These are phyloP conservation scores for Calvatia gigantea DNA, from an alignment of 768 basidiomycete genomes.

Conservation along the genomic window DNA sequence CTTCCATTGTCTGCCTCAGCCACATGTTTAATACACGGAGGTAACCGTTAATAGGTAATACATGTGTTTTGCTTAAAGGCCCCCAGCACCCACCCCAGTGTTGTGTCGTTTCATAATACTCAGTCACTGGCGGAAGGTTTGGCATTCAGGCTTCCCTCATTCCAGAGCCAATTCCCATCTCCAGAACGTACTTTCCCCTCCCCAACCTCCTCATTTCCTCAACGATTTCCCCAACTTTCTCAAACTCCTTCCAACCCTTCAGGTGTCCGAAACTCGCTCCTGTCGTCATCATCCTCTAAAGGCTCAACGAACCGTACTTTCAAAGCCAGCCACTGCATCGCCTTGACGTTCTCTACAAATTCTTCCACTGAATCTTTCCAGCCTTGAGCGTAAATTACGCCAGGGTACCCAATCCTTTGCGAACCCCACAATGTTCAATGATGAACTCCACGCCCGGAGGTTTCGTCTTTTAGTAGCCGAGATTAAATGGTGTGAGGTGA, in stretches of 20 bases:
- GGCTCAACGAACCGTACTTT: constrained; percentile 58
- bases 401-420: constrained; percentile 76
- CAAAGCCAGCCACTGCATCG: constrained; percentile 78
- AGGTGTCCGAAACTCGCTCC: neutral
- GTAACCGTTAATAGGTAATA: no score
- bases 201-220: constrained; percentile 62
- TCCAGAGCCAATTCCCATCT: constrained; percentile 57
- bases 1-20: neutral
- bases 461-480: constrained; percentile 61
- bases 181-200: constrained; percentile 50
- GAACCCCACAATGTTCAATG: constrained; percentile 57
- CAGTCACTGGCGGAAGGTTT: neutral
- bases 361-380: constrained; percentile 48
- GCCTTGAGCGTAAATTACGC: constrained; percentile 72
- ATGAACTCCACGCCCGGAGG: constrained; percentile 51
- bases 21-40: no score
- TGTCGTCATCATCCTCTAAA: constrained; percentile 14
- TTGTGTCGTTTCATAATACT: no score
- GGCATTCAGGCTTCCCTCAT: neutral
- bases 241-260: constrained; percentile 55
- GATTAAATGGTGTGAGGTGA: constrained; percentile 72
- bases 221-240: constrained; percentile 67
- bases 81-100: no score
- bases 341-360: constrained; percentile 64
- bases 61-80: no score